phyloP scores from a whole-genome alignment of 1,284 basidiomycete species.

The Heterobasidion annosum region DNA sequence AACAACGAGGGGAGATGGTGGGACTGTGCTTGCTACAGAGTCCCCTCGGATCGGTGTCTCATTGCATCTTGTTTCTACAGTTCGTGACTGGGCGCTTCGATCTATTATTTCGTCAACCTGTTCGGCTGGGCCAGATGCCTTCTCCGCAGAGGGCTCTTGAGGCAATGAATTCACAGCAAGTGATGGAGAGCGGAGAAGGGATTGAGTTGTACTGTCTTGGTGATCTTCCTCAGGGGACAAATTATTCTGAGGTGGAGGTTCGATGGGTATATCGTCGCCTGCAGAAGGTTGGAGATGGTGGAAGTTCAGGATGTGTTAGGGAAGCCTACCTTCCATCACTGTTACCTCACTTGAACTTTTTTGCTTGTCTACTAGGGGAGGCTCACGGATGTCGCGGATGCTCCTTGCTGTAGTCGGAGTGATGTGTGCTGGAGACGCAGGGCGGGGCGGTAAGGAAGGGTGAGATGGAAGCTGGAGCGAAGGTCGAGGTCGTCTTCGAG shows the following conservation, averaged over 20 bases:
- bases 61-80: background rate
- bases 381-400: background rate
- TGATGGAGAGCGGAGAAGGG: no score
- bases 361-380: background rate
- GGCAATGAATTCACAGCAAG: no score
- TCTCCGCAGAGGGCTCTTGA: no score
- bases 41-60: background rate
- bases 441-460: conserved; percentile 1
- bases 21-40: background rate
- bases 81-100: background rate
- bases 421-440: background rate
- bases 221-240: no score
- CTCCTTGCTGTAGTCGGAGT: background rate
- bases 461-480: background rate
- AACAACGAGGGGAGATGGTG: background rate
- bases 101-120: background rate
- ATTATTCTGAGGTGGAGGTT: no score
- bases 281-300: no score
- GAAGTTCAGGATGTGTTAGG: no score
- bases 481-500: background rate
- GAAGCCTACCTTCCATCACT: no score
- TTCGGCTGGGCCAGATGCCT: no score
- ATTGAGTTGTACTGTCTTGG: no score
- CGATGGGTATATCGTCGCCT: no score
- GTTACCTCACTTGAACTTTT: no score